Evolutionary conservation across 2,329 filamentous ascomycete species (phyloP), one percentile per base, ranked within the genome.

Genomic region (Teratosphaeria zuluensis): DNA sequence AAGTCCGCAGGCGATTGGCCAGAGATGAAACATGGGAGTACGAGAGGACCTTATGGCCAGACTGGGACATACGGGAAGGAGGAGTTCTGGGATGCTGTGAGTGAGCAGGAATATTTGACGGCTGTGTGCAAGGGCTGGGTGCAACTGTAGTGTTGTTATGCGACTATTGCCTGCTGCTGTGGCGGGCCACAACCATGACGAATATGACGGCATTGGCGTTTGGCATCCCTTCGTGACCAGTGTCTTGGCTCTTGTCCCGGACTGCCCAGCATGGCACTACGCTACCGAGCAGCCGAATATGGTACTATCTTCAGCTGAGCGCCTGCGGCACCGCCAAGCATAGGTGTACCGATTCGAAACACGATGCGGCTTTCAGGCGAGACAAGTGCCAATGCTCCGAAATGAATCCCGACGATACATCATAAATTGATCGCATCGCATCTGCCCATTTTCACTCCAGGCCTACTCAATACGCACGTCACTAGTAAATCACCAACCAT

Each of bases 21-120:
- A 19, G 64, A 66, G 11, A 63, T 69, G 33, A 67, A 67, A 9
- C 68, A 72, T 59, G 69, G 72, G 35, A 69, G 68, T 69, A 77
- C 68, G 51, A 79, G 80, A 63, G 78, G 78, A 0, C 78, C 78
- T 1, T 80, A 78, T 60, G 78, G 78, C 24, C 76, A 73, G 62
- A 78, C 75, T 16, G 78, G 78, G 1, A 70, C 78, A 7, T 80
- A 80, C 59, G 77, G 76, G 58, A 80, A 80, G 63, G 69, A 72
- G 58, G 76, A 77, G 59, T 66, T 66, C n/a, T 74, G 72, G 72
- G 70, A 70, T 56, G 67, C 68, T 5, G 65, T 74, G 2, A 62
- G 63, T 54, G 72, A 74, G 60, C 66, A 67, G 31, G 71, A 73
- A 54, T 73, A 66, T 58, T 52, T 72, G 16, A 16, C 58, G 14